Evolutionary conservation across 306 rosid species (phyloP).

Genomic region (Canavalia ensiformis): DNA sequence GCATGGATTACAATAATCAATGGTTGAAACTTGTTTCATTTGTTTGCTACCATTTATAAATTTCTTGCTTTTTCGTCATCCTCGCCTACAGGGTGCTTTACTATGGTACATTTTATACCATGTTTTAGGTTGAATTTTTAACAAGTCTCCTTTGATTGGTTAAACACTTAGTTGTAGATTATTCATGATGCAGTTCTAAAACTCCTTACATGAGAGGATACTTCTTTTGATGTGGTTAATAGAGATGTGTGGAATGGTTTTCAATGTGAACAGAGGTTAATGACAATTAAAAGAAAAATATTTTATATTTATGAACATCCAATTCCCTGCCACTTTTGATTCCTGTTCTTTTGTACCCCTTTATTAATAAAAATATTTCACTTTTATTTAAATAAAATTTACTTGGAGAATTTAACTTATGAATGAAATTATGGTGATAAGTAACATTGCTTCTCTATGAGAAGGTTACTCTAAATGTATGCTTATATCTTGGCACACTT

Average conservation of each 20-base stretch:
- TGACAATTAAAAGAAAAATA: background rate
- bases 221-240: background rate
- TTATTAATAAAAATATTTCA: background rate
- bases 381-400: too few relatives aligned
- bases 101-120: constrained; percentile 13
- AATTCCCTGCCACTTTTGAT: background rate
- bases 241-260: background rate
- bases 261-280: background rate
- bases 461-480: too few relatives aligned
- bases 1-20: constrained; percentile 87
- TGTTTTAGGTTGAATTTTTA: constrained; percentile 26
- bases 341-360: constrained; percentile 13
- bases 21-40: constrained; percentile 59
- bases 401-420: too few relatives aligned
- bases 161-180: constrained; percentile 18
- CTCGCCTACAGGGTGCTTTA: background rate
- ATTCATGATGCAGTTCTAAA: constrained; percentile 24
- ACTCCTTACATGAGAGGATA: constrained; percentile 5
- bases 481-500: too few relatives aligned
- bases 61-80: constrained; percentile 26
- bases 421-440: too few relatives aligned
- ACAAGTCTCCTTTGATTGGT: constrained; percentile 41
- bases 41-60: background rate
- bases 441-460: too few relatives aligned
- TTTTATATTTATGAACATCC: constrained; percentile 4